Evolutionary conservation across 768 basidiomycete genomes (phyloP).

Genomic region (Mycena kentingensis): DNA sequence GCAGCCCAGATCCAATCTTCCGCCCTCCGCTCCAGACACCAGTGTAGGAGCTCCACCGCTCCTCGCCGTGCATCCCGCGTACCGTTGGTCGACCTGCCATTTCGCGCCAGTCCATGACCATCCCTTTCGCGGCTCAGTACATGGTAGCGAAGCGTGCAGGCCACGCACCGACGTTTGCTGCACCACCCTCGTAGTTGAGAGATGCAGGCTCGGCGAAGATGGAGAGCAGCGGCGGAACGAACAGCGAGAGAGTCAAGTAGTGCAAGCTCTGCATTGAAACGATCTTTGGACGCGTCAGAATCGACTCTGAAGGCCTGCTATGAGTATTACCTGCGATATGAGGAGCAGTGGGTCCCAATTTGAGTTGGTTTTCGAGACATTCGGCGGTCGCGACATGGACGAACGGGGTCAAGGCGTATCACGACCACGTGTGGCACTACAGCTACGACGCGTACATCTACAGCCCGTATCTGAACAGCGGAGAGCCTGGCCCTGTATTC

Average conservation of each 20-base stretch:
- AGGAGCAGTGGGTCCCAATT: constrained; percentile 92
- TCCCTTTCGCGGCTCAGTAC: constrained; percentile 46
- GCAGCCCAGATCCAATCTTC: constrained; percentile 63
- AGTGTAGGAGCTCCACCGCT: constrained; percentile 64
- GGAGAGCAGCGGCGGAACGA: constrained; percentile 78
- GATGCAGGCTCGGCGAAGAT: constrained; percentile 74
- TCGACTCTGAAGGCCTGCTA: not conserved
- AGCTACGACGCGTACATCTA: not conserved
- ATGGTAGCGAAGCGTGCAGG: not conserved
- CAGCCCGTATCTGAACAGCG: not conserved
- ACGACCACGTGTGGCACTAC: not conserved
- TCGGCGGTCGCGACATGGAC: constrained; percentile 32
- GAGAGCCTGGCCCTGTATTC: not conserved
- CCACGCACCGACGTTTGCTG: constrained; percentile 71
- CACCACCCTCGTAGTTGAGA: constrained; percentile 74
- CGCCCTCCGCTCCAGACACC: constrained; percentile 83
- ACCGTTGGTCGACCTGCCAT: constrained; percentile 86
- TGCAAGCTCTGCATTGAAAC: constrained; percentile 91
- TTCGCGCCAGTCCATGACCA: constrained; percentile 98
- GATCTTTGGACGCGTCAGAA: constrained; percentile 55
- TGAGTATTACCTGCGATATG: constrained; percentile 68
- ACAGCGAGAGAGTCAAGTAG: constrained; percentile 83
- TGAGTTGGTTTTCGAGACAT: constrained; percentile 35
- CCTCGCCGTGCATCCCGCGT: constrained; percentile 61
- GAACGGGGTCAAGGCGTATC: not conserved